These are phyloP conservation scores for Urtica urens DNA, from an alignment of 306 rosid species.

Conservation along the genomic window DNA sequence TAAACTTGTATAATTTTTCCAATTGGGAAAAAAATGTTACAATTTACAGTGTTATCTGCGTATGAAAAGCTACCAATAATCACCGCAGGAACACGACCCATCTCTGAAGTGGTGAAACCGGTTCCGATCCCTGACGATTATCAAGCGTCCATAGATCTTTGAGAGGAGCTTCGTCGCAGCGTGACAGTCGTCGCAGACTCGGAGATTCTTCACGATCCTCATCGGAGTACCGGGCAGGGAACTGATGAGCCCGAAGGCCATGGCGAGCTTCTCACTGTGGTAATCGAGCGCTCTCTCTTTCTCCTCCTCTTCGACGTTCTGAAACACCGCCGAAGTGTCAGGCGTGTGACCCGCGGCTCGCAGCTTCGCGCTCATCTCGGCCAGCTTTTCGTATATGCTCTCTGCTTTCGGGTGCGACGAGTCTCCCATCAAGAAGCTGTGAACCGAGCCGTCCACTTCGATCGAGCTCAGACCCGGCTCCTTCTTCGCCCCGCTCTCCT, in stretches of 20 bases:
- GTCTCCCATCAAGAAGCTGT: conserved; percentile 52
- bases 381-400: conserved; percentile 36
- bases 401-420: conserved; percentile 34
- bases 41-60: too few relatives aligned
- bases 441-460: conserved; percentile 45
- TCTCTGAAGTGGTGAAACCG: conserved; percentile 60
- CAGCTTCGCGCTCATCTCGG: conserved; percentile 41
- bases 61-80: conserved; percentile 41
- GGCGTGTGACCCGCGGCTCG: conserved; percentile 43
- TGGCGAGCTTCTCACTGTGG: conserved; percentile 60
- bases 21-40: too few relatives aligned
- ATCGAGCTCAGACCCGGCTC: conserved; percentile 50
- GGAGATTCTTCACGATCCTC: conserved; percentile 48
- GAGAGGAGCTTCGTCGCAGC: conserved; percentile 48
- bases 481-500: conserved; percentile 32
- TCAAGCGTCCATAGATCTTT: conserved; percentile 42
- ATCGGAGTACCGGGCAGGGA: conserved; percentile 40
- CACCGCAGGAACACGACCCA: conserved; percentile 50
- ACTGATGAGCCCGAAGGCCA: conserved; percentile 60
- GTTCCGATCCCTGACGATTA: conserved; percentile 50
- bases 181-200: conserved; percentile 61
- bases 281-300: conserved; percentile 40
- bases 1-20: neutral
- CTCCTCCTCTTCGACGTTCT: conserved; percentile 41
- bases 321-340: conserved; percentile 31